A percentile compares a stretch with the other conserved stretches of the same genome.
Conservation (phyloP, 495 filamentous ascomycete genomes). For the Podospora comata region DNA sequence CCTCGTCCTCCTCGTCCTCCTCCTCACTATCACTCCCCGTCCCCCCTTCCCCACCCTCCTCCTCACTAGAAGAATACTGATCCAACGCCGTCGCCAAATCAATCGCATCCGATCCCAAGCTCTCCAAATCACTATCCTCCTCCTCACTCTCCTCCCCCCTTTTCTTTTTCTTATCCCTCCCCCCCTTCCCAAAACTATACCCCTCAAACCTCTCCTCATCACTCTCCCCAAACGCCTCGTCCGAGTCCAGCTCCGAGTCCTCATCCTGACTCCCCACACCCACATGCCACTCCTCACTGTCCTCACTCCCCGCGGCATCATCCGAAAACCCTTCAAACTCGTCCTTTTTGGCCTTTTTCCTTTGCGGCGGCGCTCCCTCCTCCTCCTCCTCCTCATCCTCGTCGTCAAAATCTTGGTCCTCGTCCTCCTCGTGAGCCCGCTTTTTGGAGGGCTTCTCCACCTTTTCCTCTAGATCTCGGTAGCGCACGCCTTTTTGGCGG, state of each 20-base stretch:
- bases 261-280: constrained; percentile 69
- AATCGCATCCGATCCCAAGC: constrained; percentile 77
- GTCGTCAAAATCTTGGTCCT: constrained; percentile 51
- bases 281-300: constrained; percentile 84
- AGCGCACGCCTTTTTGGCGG: constrained; percentile 40
- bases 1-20: constrained; percentile 29
- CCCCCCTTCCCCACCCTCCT: too few relatives aligned
- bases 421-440: constrained; percentile 51
- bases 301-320: constrained; percentile 61
- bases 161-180: constrained; percentile 36
- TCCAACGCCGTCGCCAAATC: constrained; percentile 81
- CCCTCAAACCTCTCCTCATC: constrained; percentile 80
- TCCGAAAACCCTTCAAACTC: constrained; percentile 40
- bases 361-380: constrained; percentile 25
- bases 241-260: constrained; percentile 82
- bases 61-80: constrained; percentile 54
- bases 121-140: constrained; percentile 51
- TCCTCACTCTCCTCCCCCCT: constrained; percentile 39
- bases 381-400: constrained; percentile 52
- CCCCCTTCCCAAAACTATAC: constrained; percentile 69
- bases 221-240: constrained; percentile 88
- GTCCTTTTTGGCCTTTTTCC: constrained; percentile 43
- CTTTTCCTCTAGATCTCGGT: constrained; percentile 44
- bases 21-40: constrained; percentile 28
- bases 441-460: constrained; percentile 35